Conservation (phyloP, 2,329 filamentous ascomycete genomes). For the Colletotrichum tofieldiae region DNA sequence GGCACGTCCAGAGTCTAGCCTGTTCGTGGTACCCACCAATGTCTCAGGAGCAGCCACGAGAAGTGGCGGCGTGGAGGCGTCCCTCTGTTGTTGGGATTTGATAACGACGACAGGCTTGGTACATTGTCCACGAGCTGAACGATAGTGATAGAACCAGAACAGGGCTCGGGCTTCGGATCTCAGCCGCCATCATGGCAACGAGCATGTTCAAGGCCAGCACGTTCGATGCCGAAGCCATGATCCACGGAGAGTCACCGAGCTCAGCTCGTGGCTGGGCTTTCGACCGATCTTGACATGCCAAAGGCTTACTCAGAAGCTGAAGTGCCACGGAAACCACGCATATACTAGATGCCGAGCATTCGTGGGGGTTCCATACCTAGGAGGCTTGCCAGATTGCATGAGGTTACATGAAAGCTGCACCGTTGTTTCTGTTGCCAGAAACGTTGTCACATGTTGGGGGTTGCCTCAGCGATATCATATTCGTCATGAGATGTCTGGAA, state of each 20-base stretch:
- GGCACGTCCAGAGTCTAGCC: conserved; percentile 27
- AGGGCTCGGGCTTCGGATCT: no score
- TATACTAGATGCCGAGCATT: neutral
- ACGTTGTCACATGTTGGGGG: neutral
- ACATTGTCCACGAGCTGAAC: conserved; percentile 14
- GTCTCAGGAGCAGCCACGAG: conserved; percentile 28
- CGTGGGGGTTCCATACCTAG: neutral
- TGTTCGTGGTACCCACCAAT: conserved; percentile 1
- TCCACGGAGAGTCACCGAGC: neutral
- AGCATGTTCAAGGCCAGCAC: neutral
- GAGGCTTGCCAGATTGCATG: neutral
- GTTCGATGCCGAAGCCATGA: neutral
- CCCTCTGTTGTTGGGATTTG: conserved; percentile 8
- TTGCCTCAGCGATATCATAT: no score
- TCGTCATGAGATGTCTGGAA: no score
- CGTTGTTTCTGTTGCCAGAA: neutral
- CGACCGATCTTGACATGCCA: neutral
- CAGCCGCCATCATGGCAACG: neutral
- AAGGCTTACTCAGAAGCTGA: neutral
- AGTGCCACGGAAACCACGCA: neutral
- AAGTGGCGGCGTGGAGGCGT: conserved; percentile 18
- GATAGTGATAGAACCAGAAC: neutral
- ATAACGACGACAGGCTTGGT: neutral
- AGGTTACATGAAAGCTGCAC: neutral
- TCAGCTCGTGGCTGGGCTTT: neutral